These are phyloP conservation scores for Cladosporium halotolerans DNA, from an alignment of 2,329 filamentous ascomycete genomes.

Conservation along the genomic window DNA sequence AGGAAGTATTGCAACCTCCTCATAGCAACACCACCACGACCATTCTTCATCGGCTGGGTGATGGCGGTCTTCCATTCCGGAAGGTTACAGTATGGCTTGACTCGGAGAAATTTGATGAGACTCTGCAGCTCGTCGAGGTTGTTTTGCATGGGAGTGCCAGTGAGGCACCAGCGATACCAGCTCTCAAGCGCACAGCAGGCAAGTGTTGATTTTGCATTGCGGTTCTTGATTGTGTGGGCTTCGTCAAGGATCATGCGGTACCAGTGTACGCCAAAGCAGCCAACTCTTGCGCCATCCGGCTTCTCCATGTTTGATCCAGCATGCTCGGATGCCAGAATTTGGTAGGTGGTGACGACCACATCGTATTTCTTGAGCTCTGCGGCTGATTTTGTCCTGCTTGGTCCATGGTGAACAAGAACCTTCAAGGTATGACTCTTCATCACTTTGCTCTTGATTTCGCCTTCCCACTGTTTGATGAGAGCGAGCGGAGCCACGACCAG, in stretches of 20 bases:
- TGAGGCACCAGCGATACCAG: conserved; percentile 92
- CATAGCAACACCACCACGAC: conserved; percentile 83
- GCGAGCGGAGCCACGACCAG: conserved; percentile 89
- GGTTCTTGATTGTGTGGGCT: conserved; percentile 97
- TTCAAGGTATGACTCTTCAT: conserved; percentile 61
- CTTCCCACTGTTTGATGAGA: conserved; percentile 94
- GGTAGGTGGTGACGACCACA: conserved; percentile 95
- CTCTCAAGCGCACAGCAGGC: conserved; percentile 79
- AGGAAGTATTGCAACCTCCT: conserved; percentile 76
- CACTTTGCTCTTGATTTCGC: conserved; percentile 82
- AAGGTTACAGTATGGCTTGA: conserved; percentile 84
- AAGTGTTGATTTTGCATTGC: conserved; percentile 90
- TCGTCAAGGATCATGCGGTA: conserved; percentile 94
- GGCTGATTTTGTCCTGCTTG: conserved; percentile 71
- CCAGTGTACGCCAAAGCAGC: conserved; percentile 89
- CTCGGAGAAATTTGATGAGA: conserved; percentile 83
- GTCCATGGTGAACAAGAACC: conserved; percentile 86
- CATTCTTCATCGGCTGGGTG: conserved; percentile 80
- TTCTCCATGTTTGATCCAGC: conserved; percentile 58
- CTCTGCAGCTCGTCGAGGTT: conserved; percentile 95
- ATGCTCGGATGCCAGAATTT: conserved; percentile 89
- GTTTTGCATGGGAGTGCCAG: conserved; percentile 96
- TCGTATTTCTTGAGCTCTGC: conserved; percentile 78
- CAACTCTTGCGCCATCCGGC: conserved; percentile 58
- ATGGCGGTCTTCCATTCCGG: conserved; percentile 88